Evolutionary conservation across 176 grass and related monocot genomes (phyloP), one percentile per base, ranked within the genome.

Genomic region (Raddia guianensis): DNA sequence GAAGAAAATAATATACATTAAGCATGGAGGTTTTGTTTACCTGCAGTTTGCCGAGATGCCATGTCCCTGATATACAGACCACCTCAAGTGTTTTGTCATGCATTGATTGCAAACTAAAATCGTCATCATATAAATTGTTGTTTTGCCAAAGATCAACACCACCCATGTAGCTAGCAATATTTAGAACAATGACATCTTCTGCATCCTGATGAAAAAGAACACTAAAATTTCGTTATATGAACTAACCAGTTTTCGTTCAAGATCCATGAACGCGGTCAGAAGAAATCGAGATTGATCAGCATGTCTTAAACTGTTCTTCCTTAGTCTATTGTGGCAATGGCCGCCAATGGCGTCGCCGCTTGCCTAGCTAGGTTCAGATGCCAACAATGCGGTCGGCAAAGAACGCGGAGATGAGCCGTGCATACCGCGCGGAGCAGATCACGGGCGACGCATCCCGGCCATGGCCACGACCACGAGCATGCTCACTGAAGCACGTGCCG

Each of bases 31-130:
- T 15, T 50, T 19, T 83, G 15, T 60, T 70, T 80, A 97, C 95
- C 95, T 97, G 95, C 83, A 97, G 85, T 90, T 97, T 97, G 14
- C 95, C 95, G 42, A 97, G 90, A 76, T 97, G 95, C 91, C 91
- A 97, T 40, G 92, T 94, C 46, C 95, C 91, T 14, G 95, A 94
- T 90, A 97, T 91, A 77, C 92, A 97, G 44, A 97, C 91, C 55
- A 97, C 85, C 91, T 97, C 95, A 27, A 97, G 89, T 13, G 87
- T 83, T 89, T 94, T 91, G 80, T 98, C 95, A 75, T 98, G 87
- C 83, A 98, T 91, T 56, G 90, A 90, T 83, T 98, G 92, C 72
- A 85, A 83, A 73, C 68, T 76, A 81, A 90, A 86, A 87, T 92
- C 86, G 74, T 89, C 86, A 74, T 98, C 83, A 78, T 89, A 67